These are phyloP conservation scores for Cladophialophora exuberans DNA, from an alignment of 2,329 filamentous ascomycete genomes.

Conservation along the genomic window DNA sequence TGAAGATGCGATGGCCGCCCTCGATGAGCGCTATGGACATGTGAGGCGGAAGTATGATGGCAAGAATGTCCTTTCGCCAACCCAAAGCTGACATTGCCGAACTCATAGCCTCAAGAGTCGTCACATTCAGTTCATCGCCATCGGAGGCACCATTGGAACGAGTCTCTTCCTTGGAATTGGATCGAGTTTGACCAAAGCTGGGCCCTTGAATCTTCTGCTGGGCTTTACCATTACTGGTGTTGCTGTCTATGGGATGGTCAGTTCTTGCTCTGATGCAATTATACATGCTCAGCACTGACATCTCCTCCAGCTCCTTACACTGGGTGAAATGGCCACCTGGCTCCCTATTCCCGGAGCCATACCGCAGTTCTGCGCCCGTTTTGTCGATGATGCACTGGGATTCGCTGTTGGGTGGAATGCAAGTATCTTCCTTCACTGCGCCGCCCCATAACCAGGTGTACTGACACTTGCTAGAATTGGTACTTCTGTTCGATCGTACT, in stretches of 20 bases:
- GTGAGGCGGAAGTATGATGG: no score
- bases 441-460: no score
- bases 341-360: conserved; percentile 54
- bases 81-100: conserved; percentile 24
- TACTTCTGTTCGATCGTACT: conserved; percentile 82
- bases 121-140: conserved; percentile 48
- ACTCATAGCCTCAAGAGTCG: conserved; percentile 38
- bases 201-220: conserved; percentile 40
- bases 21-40: no score
- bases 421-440: neutral
- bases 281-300: neutral
- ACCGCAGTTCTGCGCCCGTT: conserved; percentile 46
- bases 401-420: conserved; percentile 52
- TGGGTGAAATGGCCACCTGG: conserved; percentile 55
- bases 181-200: conserved; percentile 37
- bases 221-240: conserved; percentile 38
- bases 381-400: conserved; percentile 51
- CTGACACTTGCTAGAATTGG: conserved; percentile 49
- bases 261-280: neutral
- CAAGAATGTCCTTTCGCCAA: no score
- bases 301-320: conserved; percentile 17
- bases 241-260: conserved; percentile 31
- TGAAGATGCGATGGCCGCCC: no score
- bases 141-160: conserved; percentile 45
- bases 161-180: conserved; percentile 42